Evolutionary conservation across 192 early-diverging fungal genomes (phyloP).

Genomic region (Umbelopsis sp.): DNA sequence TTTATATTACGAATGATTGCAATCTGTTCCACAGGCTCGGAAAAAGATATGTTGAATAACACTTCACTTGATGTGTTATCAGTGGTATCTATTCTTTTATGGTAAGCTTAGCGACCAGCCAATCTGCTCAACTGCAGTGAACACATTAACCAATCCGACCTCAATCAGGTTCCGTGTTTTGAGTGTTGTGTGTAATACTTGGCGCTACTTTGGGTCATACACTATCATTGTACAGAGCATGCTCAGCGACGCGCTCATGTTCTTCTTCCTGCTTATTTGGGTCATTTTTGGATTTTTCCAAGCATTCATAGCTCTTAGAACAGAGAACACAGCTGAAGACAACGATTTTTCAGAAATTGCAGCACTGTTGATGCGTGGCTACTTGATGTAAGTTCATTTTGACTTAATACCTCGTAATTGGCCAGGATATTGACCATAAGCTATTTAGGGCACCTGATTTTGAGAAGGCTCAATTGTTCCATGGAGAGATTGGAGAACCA

Average conservation of each 20-base stretch:
- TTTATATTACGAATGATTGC: slow-evolving; percentile 5
- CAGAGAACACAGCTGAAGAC: background rate
- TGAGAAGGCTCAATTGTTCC: slow-evolving; percentile 2
- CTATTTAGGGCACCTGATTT: slow-evolving; percentile 20
- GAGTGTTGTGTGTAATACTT: slow-evolving; percentile 14
- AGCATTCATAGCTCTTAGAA: slow-evolving; percentile 19
- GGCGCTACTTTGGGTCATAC: slow-evolving; percentile 25
- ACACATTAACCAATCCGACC: background rate
- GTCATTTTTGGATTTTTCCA: slow-evolving; percentile 23
- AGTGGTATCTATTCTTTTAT: slow-evolving; percentile 17
- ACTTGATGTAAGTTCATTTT: slow-evolving; percentile 20
- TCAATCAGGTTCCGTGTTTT: slow-evolving; percentile 16
- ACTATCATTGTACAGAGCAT: slow-evolving; percentile 23
- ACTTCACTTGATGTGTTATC: slow-evolving; percentile 16
- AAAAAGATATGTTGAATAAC: slow-evolving; percentile 13
- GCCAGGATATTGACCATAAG: background rate
- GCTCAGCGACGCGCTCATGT: slow-evolving; percentile 22
- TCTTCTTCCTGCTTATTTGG: slow-evolving; percentile 24
- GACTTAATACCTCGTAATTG: background rate
- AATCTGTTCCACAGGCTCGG: background rate
- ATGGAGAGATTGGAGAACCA: slow-evolving; percentile 10
- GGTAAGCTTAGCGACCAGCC: background rate
- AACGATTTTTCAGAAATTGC: slow-evolving; percentile 18
- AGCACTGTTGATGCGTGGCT: slow-evolving; percentile 16
- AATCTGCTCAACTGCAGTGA: too few relatives aligned